phyloP scores from a whole-genome alignment of 441 rosid genomes.

The Isatis lusitanica region DNA sequence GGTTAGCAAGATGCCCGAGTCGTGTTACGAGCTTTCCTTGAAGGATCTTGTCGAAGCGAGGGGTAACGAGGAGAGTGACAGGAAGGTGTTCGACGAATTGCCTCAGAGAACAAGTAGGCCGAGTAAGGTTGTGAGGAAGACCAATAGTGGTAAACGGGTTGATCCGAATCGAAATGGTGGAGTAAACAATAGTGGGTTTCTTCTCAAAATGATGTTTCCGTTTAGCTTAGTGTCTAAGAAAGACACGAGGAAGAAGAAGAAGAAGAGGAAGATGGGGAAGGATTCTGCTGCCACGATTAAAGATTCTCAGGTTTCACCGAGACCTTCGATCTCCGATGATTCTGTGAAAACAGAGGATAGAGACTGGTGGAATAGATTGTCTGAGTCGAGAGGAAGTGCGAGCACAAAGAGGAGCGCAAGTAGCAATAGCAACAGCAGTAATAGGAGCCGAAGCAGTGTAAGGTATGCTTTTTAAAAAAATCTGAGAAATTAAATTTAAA shows the following conservation, averaged over 20 bases:
- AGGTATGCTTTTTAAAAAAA: not conserved
- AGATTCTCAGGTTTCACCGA: conserved; percentile 42
- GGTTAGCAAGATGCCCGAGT: conserved; percentile 90
- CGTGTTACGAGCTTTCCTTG: conserved; percentile 81
- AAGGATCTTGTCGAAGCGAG: conserved; percentile 68
- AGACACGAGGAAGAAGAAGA: not conserved
- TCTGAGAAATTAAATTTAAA: not conserved
- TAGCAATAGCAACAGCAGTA: conserved; percentile 44
- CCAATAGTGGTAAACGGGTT: conserved; percentile 21
- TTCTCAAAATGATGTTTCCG: conserved; percentile 73
- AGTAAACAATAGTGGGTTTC: conserved; percentile 49
- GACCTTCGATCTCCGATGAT: conserved; percentile 48
- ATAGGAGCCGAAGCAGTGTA: conserved; percentile 35
- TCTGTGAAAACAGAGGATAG: conserved; percentile 44
- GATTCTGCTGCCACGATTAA: conserved; percentile 35
- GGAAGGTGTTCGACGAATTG: conserved; percentile 30
- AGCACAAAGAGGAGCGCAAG: conserved; percentile 57
- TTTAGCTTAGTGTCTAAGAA: conserved; percentile 45
- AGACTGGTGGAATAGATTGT: conserved; percentile 68
- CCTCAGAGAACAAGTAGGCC: not conserved
- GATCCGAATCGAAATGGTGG: conserved; percentile 43
- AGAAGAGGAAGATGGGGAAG: conserved; percentile 34
- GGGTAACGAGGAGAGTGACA: conserved; percentile 34
- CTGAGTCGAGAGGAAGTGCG: conserved; percentile 40
- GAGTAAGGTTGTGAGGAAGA: conserved; percentile 35